A percentile compares a stretch with the other conserved stretches of the same genome.
Conservation (phyloP, 2,329 filamentous ascomycete genomes). For the Leptographium procerum region DNA sequence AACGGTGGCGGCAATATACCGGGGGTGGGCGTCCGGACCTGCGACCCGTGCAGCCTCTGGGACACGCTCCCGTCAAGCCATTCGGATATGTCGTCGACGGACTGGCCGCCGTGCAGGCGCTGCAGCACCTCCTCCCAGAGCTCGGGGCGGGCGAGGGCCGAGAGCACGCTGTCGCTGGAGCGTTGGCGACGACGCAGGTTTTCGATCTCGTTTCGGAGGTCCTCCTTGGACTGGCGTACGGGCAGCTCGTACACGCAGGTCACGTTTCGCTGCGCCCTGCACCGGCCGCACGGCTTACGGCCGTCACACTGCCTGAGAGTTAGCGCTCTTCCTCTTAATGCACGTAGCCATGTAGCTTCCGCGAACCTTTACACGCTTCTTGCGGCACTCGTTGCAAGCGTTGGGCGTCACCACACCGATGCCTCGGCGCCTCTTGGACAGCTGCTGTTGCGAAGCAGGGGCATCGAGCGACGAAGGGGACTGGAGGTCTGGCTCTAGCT, state of each 20-base stretch:
- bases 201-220: constrained; percentile 49
- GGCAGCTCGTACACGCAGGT: constrained; percentile 52
- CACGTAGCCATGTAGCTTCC: too few relatives aligned
- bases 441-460: neutral
- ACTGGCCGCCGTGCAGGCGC: constrained; percentile 41
- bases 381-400: constrained; percentile 50
- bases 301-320: constrained; percentile 42
- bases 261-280: constrained; percentile 39
- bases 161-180: constrained; percentile 42
- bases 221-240: constrained; percentile 52
- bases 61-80: constrained; percentile 29
- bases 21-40: constrained; percentile 20
- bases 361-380: constrained; percentile 48
- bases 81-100: constrained; percentile 43
- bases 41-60: neutral
- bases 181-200: constrained; percentile 41
- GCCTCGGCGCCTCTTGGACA: constrained; percentile 38
- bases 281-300: constrained; percentile 42
- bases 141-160: constrained; percentile 39
- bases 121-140: constrained; percentile 43
- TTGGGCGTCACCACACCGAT: constrained; percentile 47
- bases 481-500: neutral
- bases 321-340: too few relatives aligned
- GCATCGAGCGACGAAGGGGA: neutral
- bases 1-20: constrained; percentile 19